These are phyloP conservation scores for Apodospora peruviana DNA, from an alignment of 495 filamentous ascomycete species.

Conservation along the genomic window DNA sequence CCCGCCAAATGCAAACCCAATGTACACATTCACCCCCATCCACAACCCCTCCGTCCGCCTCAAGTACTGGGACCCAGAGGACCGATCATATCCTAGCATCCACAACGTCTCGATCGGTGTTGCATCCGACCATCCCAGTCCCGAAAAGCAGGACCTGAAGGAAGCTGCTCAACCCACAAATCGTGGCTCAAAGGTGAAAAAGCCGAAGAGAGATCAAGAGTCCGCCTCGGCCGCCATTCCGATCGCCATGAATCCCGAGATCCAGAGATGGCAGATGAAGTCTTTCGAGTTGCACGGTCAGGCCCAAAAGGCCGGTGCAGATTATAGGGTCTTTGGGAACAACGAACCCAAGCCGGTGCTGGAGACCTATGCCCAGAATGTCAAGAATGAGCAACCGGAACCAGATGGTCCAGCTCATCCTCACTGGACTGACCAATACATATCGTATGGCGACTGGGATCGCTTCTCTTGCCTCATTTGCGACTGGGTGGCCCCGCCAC, in stretches of 20 bases:
- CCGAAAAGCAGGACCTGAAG: conserved; percentile 27
- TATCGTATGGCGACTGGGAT: conserved; percentile 32
- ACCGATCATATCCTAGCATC: conserved; percentile 68
- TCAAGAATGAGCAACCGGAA: conserved; percentile 11
- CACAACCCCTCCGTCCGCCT: conserved; percentile 64
- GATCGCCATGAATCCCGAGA: conserved; percentile 54
- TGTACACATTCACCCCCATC: conserved; percentile 67
- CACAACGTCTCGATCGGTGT: conserved; percentile 51
- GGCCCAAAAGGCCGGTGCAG: conserved; percentile 16
- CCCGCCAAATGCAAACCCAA: conserved; percentile 41
- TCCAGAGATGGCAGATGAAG: conserved; percentile 85
- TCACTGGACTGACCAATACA: conserved; percentile 20
- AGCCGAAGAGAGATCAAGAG: conserved; percentile 61
- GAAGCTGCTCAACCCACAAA: conserved; percentile 15
- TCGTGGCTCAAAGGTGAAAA: conserved; percentile 26
- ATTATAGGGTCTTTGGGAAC: conserved; percentile 6
- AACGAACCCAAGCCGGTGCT: conserved; percentile 11
- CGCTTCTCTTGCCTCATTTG: conserved; percentile 25
- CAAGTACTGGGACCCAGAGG: conserved; percentile 86
- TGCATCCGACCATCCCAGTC: conserved; percentile 24
- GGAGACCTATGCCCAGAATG: not conserved
- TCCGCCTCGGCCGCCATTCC: conserved; percentile 37
- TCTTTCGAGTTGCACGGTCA: conserved; percentile 76
- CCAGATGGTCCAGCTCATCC: conserved; percentile 13
- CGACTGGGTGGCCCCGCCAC: conserved; percentile 20